Evolutionary conservation across 2,329 filamentous ascomycete genomes (phyloP), one percentile per base, ranked within the genome.

Genomic region (Ascochyta lentis): DNA sequence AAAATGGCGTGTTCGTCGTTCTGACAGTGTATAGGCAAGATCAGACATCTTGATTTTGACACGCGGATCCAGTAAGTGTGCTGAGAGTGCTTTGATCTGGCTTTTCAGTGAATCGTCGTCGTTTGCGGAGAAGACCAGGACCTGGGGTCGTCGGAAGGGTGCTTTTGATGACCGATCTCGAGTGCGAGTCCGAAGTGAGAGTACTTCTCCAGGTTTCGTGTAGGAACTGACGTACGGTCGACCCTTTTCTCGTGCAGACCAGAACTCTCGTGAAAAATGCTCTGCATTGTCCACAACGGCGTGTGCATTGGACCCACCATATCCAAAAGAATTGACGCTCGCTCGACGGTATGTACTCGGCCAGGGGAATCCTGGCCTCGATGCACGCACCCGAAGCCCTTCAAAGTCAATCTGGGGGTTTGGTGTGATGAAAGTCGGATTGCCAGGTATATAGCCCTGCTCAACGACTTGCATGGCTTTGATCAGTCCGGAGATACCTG

Each of bases 401-500:
- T 19, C 19, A 19, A 19, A 60, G 4, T 60, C 51, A 60, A 54
- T 66, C 8, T 52, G 49, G 6, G 61, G 53, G 10, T 66, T 67
- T 15, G 53, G 46, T 2, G 45, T 48, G 4, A 56, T 19, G 40
- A 64, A 65, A 34, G 50, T 53, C 4, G 59, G 59, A 29, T 75
- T 70, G 1, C 64, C 64, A 1, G 74, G 71, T 3, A 78, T 67
- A 0, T 58, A 60, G 3, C 65, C 65, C 43, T 77, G 63, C 56
- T 79, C 72, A 4, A 82, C 60, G 1, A 74, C 72, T n/a, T 80
- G 56, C 0, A 72, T 64, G 6, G 73, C 70, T 34, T 78, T 78
- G 23, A 78, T 66, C 7, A 79, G 39, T 19, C 71, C 70, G n/a
- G 71, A 71, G 4, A 78, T 58, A 10, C 75, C 76, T 19, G 71